Conservation (phyloP, 306 rosid species). For the Parietaria judaica region DNA sequence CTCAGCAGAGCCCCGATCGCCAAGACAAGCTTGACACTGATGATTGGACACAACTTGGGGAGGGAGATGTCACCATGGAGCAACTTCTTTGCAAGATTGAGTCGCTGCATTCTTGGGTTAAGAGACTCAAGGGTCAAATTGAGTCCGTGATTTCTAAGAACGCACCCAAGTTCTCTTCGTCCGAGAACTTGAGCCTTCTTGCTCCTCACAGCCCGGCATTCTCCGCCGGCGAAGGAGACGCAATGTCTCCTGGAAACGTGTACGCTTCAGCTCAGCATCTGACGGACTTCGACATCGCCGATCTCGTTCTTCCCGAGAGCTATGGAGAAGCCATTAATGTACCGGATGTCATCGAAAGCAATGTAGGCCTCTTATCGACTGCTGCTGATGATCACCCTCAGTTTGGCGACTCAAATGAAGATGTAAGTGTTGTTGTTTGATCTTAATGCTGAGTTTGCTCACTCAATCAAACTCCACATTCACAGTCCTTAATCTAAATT, state of each 20-base stretch:
- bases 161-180: constrained; percentile 60
- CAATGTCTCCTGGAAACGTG: constrained; percentile 46
- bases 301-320: constrained; percentile 58
- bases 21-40: constrained; percentile 41
- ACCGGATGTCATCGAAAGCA: constrained; percentile 86
- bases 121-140: constrained; percentile 54
- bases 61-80: constrained; percentile 46
- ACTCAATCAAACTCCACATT: too few relatives aligned
- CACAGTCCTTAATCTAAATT: too few relatives aligned
- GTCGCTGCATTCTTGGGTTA: constrained; percentile 52
- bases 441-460: neutral
- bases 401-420: constrained; percentile 56
- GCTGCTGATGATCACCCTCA: constrained; percentile 55
- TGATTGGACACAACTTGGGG: constrained; percentile 43
- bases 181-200: constrained; percentile 66
- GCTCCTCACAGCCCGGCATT: constrained; percentile 57
- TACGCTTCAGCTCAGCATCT: constrained; percentile 37
- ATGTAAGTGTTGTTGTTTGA: constrained; percentile 47
- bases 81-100: constrained; percentile 69
- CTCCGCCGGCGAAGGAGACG: constrained; percentile 62
- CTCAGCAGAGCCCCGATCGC: constrained; percentile 35
- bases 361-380: constrained; percentile 59
- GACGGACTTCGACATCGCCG: constrained; percentile 54
- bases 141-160: constrained; percentile 47
- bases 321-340: constrained; percentile 52